Evolutionary conservation across 768 basidiomycete genomes (phyloP).

Genomic region (Phlebiopsis gigantea): DNA sequence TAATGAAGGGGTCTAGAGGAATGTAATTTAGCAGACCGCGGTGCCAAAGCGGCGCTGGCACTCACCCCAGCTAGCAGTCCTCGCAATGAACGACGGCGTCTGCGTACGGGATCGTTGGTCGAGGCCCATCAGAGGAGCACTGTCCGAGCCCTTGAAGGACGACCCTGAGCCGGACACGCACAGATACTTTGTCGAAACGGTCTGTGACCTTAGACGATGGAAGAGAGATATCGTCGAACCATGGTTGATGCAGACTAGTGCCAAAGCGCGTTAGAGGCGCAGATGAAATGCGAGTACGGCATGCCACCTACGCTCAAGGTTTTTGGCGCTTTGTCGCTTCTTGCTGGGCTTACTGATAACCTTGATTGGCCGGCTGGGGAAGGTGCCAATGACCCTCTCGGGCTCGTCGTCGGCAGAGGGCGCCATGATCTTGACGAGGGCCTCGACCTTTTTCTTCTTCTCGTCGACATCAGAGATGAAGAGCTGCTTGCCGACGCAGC

Average conservation of each 20-base stretch:
- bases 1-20: conserved; percentile 78
- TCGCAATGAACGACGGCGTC: conserved; percentile 83
- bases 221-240: conserved; percentile 94
- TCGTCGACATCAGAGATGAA: conserved; percentile 95
- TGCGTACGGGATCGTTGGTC: conserved; percentile 65
- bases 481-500: conserved; percentile 90
- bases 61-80: conserved; percentile 87
- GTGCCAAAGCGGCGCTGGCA: conserved; percentile 14
- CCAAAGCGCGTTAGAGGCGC: conserved; percentile 7
- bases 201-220: conserved; percentile 93
- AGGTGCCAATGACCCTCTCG: conserved; percentile 80
- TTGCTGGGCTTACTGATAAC: conserved; percentile 98
- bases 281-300: conserved; percentile 11
- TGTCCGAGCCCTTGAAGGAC: conserved; percentile 91
- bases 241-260: conserved; percentile 86
- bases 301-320: conserved; percentile 72
- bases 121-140: conserved; percentile 69
- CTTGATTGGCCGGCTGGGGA: conserved; percentile 93
- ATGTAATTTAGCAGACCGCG: conserved; percentile 15
- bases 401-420: conserved; percentile 75
- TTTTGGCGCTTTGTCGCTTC: conserved; percentile 92
- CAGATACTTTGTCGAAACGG: conserved; percentile 92
- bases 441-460: conserved; percentile 93
- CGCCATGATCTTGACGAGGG: conserved; percentile 84
- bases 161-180: conserved; percentile 92